A percentile compares a stretch with the other conserved stretches of the same genome.
Evolutionary conservation across 2,329 filamentous ascomycete genomes (phyloP).

Genomic region (Cercospora sp.): DNA sequence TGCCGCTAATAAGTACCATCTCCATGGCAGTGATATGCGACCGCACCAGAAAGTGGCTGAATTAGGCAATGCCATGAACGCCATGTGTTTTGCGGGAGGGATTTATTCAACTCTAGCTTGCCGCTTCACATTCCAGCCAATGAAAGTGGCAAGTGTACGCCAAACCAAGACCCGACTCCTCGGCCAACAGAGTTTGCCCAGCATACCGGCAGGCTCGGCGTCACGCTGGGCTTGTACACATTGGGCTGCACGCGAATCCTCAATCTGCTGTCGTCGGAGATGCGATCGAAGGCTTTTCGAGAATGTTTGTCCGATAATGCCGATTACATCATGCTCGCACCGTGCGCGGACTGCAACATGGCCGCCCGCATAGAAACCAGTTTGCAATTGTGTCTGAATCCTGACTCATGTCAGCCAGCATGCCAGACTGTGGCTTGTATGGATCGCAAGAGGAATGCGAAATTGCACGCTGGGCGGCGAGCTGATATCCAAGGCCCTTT

Average conservation of each 20-base stretch:
- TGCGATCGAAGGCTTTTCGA: not conserved
- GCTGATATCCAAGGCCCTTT: not conserved
- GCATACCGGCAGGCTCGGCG: conserved; percentile 8
- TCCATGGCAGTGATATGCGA: conserved; percentile 9
- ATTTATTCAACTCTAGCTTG: not conserved
- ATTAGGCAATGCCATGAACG: conserved; percentile 10
- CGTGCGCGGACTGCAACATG: too few species aligned
- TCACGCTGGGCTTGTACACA: conserved; percentile 6
- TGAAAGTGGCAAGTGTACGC: not conserved
- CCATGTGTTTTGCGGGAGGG: conserved; percentile 6
- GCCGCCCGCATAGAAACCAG: too few species aligned
- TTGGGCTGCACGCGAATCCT: not conserved
- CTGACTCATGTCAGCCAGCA: too few species aligned
- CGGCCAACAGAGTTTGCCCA: not conserved
- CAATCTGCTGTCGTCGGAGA: not conserved
- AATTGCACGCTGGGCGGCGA: not conserved
- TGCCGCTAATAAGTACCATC: not conserved
- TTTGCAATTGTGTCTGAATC: too few species aligned
- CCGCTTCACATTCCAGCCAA: not conserved
- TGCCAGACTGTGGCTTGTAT: conserved; percentile 1
- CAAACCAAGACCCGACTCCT: conserved; percentile 2
- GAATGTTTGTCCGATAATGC: not conserved
- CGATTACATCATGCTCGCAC: not conserved
- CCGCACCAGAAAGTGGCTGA: not conserved
- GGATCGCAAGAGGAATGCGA: not conserved